These are phyloP conservation scores for Coffea canephora DNA, from an alignment of 257 asterid species.

Conservation along the genomic window DNA sequence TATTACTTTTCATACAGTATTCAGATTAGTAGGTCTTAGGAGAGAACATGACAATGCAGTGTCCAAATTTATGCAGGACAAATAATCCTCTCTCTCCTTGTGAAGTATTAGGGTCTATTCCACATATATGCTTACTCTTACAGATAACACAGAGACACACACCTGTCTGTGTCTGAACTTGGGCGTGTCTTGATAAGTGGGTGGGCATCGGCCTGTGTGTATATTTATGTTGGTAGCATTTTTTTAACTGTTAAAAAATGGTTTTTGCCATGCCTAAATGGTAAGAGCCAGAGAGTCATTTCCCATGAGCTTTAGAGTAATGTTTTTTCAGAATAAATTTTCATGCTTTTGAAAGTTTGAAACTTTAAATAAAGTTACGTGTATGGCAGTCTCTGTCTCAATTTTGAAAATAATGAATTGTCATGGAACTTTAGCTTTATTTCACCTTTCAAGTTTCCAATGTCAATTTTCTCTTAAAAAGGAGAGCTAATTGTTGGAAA, in stretches of 20 bases:
- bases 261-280: not conserved
- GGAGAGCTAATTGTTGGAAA: conserved; percentile 14
- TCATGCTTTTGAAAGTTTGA: not conserved
- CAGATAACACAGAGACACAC: too few relatives aligned
- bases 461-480: not conserved
- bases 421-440: not conserved
- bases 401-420: not conserved
- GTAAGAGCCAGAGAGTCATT: not conserved
- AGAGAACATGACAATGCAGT: too few relatives aligned
- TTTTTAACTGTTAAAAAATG: not conserved
- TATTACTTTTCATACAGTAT: too few relatives aligned
- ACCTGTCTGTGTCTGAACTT: not conserved
- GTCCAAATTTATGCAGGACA: not conserved
- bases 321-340: not conserved
- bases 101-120: too few relatives aligned
- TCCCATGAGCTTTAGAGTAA: too few relatives aligned
- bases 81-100: not conserved
- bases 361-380: not conserved
- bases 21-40: not conserved
- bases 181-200: not conserved
- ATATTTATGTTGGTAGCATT: not conserved
- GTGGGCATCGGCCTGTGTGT: not conserved
- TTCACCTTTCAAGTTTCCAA: not conserved
- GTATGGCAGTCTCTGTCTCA: not conserved
- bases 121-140: too few relatives aligned